Evolutionary conservation across 1,284 basidiomycete species (phyloP), one percentile per base, ranked within the genome.

Genomic region (Microbotryomycetes sp.): DNA sequence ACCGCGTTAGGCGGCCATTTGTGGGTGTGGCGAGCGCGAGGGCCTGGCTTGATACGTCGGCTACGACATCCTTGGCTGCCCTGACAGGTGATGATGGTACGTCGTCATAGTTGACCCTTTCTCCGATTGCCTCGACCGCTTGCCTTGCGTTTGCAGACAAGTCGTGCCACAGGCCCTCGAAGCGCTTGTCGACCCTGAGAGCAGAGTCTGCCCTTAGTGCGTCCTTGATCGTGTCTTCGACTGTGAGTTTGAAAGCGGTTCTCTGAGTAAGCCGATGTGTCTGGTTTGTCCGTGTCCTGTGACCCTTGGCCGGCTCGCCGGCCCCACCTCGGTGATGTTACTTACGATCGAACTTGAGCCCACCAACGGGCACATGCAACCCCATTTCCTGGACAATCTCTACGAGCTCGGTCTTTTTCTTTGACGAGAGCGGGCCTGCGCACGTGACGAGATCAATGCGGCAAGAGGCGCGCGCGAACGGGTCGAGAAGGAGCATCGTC

Each of bases 71-170:
- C 29, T 24, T 47, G 4, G 28, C 16, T 2, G 53, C 23, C 23
- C 51, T 46, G 11, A 41, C 35, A 18, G 35, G 35, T 41, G 35
- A 41, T 18, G 35, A 41, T 41, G 35, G 11, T 9, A 41, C 18
- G 35, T 41, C 35, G 18, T 41, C 35, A 18, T 41, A 41, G 35
- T 41, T 41, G 9, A 41, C 35, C 11, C 35, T 9, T 9, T 41
- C 35, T 41, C 11, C 35, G 35, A 41, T 41, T 9, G 35, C 35
- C 35, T 41, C 35, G 35, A 41, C 18, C 18, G 35, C 18, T 9
- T 18, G 9, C 3, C n/a, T 59, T 47, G 13, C 4, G 26, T 35
- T 55, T 55, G 60, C 62, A 41, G 52, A 57, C 65, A 67, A 61
- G 27, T 31, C 26, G 0, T 24, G 4, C 65, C 65, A 67, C 23